These are phyloP conservation scores for Histomonas meleagridis DNA, from an alignment of 208 protist species.

Conservation along the genomic window DNA sequence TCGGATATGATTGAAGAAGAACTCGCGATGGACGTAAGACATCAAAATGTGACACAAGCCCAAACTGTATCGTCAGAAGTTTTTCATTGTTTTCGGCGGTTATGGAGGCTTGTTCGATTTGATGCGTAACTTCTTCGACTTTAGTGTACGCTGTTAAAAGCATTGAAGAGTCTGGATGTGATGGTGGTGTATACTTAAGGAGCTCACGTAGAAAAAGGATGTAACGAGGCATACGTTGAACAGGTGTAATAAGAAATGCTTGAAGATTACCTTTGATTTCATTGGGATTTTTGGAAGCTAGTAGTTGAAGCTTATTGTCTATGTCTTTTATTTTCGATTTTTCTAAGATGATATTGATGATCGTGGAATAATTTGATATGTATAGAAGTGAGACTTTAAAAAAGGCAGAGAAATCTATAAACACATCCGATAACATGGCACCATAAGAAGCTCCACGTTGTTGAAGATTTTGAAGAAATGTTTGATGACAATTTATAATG, in stretches of 20 bases:
- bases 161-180: background rate
- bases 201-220: conserved; percentile 37
- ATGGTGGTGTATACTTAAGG: background rate
- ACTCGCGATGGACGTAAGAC: too few species aligned
- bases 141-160: background rate
- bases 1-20: too few species aligned
- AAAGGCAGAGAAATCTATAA: background rate
- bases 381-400: background rate
- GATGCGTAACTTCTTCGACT: background rate
- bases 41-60: too few species aligned
- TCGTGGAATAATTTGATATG: background rate
- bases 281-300: background rate
- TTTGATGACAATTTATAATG: background rate
- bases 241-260: background rate
- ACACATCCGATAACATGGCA: background rate
- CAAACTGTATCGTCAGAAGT: too few species aligned
- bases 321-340: background rate
- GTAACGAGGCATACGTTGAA: conserved; percentile 42
- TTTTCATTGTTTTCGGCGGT: background rate
- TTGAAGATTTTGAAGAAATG: background rate
- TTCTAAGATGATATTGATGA: background rate
- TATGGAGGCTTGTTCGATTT: background rate
- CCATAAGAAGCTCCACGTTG: background rate
- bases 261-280: background rate
- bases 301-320: background rate